Evolutionary conservation across 83 land plant genomes (phyloP), one percentile per base, ranked within the genome.

Genomic region (Picea abies): DNA sequence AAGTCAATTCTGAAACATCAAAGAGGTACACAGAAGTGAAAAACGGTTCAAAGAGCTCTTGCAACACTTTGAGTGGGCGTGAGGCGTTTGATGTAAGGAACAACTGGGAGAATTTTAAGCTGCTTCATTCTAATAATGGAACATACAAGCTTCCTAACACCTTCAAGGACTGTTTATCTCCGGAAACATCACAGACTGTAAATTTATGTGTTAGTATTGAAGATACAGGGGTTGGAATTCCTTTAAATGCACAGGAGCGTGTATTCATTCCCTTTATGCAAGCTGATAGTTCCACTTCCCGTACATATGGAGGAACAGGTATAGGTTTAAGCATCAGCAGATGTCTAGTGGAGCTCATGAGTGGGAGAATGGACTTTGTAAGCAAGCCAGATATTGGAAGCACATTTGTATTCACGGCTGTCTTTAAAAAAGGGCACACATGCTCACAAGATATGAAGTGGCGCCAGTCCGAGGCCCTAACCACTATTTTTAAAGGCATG

Each of bases 251-350:
- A 4, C 99, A 97, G 78, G 82, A 89, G 22, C 91, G 98, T 3
- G 83, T 97, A 7, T 97, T 95, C 82, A 94, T 87, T 14, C 99
- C 98, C 16, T 97, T 97, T 79, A 95, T 97, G 96, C 96, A 97
- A 81, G 98, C 90, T 19, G 94, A 88, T 56, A 91, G 93, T 68
- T 97, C 99, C 25, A 94, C 91, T 23, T 92, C 99, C 25, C 84
- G 99, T 29, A 89, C 83, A 39, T 88, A 95, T 80, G 99, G 99
- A 47, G 99, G 99, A 4, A 97, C 99, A 5, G 99, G 99, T 25
- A 97, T 97, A 41, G 99, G 99, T 16, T 88, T 97, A 60, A 97
- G 99, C 86, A 97, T 97, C 64, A 92, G 99, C 88, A 90, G 88
- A 47, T 90, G 94, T 81, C 85, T 97, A 77, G 98, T 96, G 23